phyloP scores from a whole-genome alignment of 1,284 basidiomycete genomes.

The Cryptococcus neoformans region DNA sequence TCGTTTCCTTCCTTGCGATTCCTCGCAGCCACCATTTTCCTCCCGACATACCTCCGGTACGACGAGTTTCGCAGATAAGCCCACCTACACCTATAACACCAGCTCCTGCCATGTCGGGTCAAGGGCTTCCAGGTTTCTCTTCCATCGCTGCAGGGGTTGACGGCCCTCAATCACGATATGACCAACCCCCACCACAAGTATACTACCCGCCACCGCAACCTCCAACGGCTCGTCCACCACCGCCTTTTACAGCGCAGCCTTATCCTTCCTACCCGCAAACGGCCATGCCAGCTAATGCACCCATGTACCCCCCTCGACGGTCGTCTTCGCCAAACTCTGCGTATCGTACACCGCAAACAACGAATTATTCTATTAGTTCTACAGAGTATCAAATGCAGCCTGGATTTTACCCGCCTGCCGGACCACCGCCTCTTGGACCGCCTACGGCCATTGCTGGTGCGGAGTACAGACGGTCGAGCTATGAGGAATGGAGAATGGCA shows the following conservation, averaged over 20 bases:
- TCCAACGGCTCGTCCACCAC: constrained; percentile 1
- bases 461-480: constrained; percentile 7
- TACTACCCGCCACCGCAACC: constrained; percentile 9
- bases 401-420: constrained; percentile 9
- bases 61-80: constrained; percentile 9
- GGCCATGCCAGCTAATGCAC: background rate
- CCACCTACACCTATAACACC: constrained; percentile 22
- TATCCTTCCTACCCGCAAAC: constrained; percentile 8
- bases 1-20: constrained; percentile 37
- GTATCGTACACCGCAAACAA: constrained; percentile 12
- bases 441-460: background rate
- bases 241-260: constrained; percentile 1
- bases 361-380: constrained; percentile 2
- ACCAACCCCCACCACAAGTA: constrained; percentile 5
- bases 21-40: constrained; percentile 13
- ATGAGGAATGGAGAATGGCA: constrained; percentile 9
- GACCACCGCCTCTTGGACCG: background rate
- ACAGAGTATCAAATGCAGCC: constrained; percentile 6
- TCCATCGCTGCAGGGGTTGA: constrained; percentile 22
- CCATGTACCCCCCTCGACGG: constrained; percentile 1
- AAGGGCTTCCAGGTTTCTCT: constrained; percentile 20
- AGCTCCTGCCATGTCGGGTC: constrained; percentile 5
- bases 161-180: constrained; percentile 16
- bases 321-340: background rate
- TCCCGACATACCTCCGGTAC: background rate